Evolutionary conservation across 2,329 filamentous ascomycete genomes (phyloP), one percentile per base, ranked within the genome.

Genomic region (Ceratocystiopsis brevicomis): DNA sequence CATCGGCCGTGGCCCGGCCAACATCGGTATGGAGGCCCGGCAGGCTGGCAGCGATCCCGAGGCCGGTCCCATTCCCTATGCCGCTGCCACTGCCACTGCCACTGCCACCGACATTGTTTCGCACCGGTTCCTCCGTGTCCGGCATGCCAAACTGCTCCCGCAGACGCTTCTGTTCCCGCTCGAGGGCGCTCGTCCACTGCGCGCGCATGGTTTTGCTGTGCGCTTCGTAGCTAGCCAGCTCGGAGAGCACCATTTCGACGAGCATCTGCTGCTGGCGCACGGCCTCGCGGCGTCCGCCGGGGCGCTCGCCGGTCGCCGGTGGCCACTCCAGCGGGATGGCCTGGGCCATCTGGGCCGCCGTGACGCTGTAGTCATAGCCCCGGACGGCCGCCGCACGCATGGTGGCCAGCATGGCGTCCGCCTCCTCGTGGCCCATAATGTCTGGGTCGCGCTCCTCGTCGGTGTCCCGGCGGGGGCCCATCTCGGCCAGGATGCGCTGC

Each of bases 371-470:
- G 43, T 53, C 48, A 5, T 43, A 37, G 2, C 44, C 49, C 0
- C 51, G 46, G 2, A 43, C 38, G 1, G 52, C 44, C 1, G 50
- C 52, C 11, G 51, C 51, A 18, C 48, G 44, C 51, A 61, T 55
- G 39, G 51, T 53, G 15, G 38, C 36, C 15, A 61, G 48, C 38
- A 59, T 50, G 14, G 33, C 38, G 40, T 57, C 53, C 12, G 47
- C 44, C 47, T 59, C 57, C 1, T 45, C 45, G 18, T 41, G 46
- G 9, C 46, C 21, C 17, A 57, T 35, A 6, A 6, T 18, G 16
- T 47, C 45, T 38, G 32, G 40, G 19, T 19, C 6, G 18, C 13
- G 36, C 30, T 11, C 5, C 10, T 14, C 16, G 6, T 46, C 43
- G 3, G 42, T 9, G 17, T 35, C 34, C 18, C 16, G 12, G 38